Conservation (phyloP, 2,329 filamentous ascomycete species). For the Spiromastix sp. region DNA sequence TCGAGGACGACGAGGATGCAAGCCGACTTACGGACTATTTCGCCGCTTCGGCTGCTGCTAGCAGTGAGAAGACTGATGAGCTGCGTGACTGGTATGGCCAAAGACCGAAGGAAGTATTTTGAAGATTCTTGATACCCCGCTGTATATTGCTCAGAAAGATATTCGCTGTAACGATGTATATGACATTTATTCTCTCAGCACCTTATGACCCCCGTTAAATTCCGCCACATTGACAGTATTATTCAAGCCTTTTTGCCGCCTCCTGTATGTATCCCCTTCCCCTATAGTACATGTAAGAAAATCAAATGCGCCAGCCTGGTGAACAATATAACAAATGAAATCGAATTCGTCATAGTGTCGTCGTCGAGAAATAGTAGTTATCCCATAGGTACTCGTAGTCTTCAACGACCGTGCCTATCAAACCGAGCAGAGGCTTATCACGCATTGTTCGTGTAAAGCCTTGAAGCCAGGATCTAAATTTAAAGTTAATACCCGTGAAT, state of each 20-base stretch:
- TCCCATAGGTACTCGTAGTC: constrained; percentile 99
- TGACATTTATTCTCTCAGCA: too few species aligned
- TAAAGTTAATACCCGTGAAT: constrained; percentile 16
- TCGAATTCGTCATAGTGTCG: constrained; percentile 34
- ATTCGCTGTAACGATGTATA: too few species aligned
- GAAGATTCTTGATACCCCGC: constrained; percentile 16
- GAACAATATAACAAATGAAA: constrained; percentile 6
- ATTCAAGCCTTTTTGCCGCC: too few species aligned
- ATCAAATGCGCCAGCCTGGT: constrained; percentile 3
- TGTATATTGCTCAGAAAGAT: too few species aligned
- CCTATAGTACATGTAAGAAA: neutral
- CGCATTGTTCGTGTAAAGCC: constrained; percentile 60
- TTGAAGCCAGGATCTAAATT: constrained; percentile 49
- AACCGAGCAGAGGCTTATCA: constrained; percentile 62
- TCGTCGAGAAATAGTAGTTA: constrained; percentile 81
- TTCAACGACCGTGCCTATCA: constrained; percentile 77
- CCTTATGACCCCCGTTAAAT: too few species aligned
- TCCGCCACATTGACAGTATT: too few species aligned
- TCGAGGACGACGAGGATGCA: constrained; percentile 57
- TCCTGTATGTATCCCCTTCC: too few species aligned
- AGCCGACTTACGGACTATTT: constrained; percentile 68
- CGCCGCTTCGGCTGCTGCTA: constrained; percentile 25
- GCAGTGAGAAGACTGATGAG: constrained; percentile 52
- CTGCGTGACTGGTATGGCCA: constrained; percentile 71
- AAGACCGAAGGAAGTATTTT: constrained; percentile 63